These are phyloP conservation scores for Prinsepia uniflora DNA, from an alignment of 306 rosid species.

Conservation along the genomic window DNA sequence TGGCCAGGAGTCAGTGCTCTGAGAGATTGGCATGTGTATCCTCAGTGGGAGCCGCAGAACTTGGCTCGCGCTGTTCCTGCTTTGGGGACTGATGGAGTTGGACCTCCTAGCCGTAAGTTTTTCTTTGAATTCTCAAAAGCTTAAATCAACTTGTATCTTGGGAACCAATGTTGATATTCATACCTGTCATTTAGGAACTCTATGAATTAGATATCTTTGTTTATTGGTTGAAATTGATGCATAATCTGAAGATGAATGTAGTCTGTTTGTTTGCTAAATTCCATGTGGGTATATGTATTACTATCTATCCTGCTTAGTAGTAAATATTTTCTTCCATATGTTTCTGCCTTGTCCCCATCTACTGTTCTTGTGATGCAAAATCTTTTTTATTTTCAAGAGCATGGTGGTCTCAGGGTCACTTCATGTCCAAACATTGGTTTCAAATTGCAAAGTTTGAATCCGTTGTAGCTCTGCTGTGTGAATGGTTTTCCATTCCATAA, in stretches of 20 bases:
- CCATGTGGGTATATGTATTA: not conserved
- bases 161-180: not conserved
- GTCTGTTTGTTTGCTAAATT: not conserved
- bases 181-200: not conserved
- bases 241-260: not conserved
- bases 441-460: not conserved
- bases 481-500: not conserved
- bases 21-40: conserved; percentile 94
- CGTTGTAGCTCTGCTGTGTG: not conserved
- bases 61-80: conserved; percentile 75
- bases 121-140: not conserved
- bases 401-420: not conserved
- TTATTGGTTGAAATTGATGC: not conserved
- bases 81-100: conserved; percentile 68
- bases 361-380: not conserved
- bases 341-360: not conserved
- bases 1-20: conserved; percentile 88
- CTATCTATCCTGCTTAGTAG: not conserved
- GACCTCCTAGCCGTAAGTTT: conserved; percentile 74
- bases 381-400: not conserved
- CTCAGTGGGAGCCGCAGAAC: conserved; percentile 74
- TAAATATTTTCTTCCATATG: not conserved
- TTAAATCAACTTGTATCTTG: not conserved
- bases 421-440: not conserved
- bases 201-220: not conserved